phyloP scores from a whole-genome alignment of 169 alveolate species.

The Plasmodium inui region DNA sequence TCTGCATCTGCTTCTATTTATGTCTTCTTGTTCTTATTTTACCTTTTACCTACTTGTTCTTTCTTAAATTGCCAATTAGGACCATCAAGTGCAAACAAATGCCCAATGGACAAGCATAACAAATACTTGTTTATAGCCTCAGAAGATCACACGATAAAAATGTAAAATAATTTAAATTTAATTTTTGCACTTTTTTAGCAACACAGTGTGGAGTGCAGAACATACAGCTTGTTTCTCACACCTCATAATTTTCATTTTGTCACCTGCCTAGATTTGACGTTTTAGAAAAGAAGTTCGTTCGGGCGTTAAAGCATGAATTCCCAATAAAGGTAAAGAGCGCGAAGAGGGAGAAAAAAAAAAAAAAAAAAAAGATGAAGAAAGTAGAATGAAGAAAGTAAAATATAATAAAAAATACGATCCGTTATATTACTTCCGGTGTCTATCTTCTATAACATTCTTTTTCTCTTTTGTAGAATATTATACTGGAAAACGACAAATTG shows the following conservation, averaged over 20 bases:
- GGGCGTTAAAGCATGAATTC: conserved; percentile 67
- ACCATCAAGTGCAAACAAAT: conserved; percentile 75
- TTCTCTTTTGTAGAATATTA: conserved; percentile 36
- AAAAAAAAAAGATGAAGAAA: conserved; percentile 10
- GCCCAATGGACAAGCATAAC: conserved; percentile 70
- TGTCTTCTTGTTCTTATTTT: conserved; percentile 3
- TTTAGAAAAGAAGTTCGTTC: conserved; percentile 50
- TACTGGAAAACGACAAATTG: conserved; percentile 44
- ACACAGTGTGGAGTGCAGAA: neutral
- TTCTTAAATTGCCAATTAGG: conserved; percentile 40
- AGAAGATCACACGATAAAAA: conserved; percentile 68
- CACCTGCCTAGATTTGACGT: conserved; percentile 50
- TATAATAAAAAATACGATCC: neutral
- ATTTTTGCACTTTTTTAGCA: conserved; percentile 9
- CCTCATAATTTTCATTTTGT: conserved; percentile 8
- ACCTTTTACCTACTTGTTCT: conserved; percentile 17
- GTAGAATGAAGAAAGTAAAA: neutral
- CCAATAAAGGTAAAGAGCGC: conserved; percentile 57
- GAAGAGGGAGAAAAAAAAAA: conserved; percentile 15
- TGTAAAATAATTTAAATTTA: conserved; percentile 44
- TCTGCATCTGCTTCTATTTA: neutral
- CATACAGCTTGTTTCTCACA: neutral
- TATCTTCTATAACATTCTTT: neutral
- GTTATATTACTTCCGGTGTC: neutral
- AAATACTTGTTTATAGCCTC: conserved; percentile 75